phyloP scores from a whole-genome alignment of 129 eudicot species.

The Pseudognaphalium luteoalbum region DNA sequence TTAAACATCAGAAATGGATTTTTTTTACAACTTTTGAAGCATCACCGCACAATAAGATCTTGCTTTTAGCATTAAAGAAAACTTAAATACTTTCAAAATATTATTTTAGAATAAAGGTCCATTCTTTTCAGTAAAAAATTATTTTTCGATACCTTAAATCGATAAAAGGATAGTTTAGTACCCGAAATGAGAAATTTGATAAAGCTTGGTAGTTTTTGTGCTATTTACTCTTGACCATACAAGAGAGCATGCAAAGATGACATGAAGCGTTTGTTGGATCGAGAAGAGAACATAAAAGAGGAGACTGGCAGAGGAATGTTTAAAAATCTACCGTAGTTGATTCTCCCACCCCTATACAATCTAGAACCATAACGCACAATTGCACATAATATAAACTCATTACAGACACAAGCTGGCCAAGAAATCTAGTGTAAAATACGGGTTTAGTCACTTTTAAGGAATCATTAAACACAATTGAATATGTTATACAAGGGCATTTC shows the following conservation, averaged over 20 bases:
- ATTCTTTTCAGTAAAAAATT: too few species aligned
- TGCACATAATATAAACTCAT: not conserved
- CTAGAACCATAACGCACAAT: not conserved
- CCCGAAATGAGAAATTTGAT: too few species aligned
- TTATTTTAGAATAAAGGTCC: too few species aligned
- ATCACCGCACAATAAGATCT: too few species aligned
- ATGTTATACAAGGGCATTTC: not conserved
- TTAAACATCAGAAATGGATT: too few species aligned
- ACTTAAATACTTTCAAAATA: too few species aligned
- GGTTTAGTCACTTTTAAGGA: not conserved
- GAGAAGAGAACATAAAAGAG: not conserved
- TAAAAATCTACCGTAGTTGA: not conserved
- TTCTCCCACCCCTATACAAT: not conserved
- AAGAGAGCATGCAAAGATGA: not conserved
- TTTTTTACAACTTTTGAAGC: too few species aligned
- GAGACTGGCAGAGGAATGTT: not conserved
- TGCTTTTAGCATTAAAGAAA: too few species aligned
- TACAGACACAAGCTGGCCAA: not conserved
- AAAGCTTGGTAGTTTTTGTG: too few species aligned
- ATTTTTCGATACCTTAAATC: too few species aligned
- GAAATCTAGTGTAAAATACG: not conserved
- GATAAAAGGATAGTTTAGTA: too few species aligned
- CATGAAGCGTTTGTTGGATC: not conserved
- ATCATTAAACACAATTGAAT: not conserved
- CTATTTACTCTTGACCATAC: not conserved